phyloP scores from a whole-genome alignment of 768 basidiomycete species.

The Lentinula detonsa region DNA sequence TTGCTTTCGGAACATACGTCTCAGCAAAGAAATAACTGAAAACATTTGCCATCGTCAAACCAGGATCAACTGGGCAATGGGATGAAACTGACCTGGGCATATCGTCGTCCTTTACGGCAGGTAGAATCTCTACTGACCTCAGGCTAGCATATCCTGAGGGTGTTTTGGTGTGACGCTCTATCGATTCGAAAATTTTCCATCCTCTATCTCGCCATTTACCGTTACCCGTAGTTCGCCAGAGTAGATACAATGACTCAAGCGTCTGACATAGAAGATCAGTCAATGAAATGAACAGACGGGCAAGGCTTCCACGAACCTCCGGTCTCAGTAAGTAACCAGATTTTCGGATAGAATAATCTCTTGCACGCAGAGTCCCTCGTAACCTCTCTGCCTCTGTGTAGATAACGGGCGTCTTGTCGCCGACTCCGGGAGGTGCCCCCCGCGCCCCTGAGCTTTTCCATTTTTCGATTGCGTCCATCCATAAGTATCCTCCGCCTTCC shows the following conservation, averaged over 20 bases:
- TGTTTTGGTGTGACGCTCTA: conserved; percentile 55
- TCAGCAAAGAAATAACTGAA: conserved; percentile 47
- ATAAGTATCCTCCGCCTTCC: conserved; percentile 23
- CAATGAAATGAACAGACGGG: not conserved
- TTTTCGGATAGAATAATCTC: conserved; percentile 50
- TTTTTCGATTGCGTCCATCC: conserved; percentile 43
- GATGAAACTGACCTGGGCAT: conserved; percentile 69
- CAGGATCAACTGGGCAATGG: not conserved
- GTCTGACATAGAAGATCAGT: conserved; percentile 35
- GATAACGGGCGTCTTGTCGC: conserved; percentile 31
- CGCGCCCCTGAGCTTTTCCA: conserved; percentile 43
- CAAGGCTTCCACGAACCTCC: conserved; percentile 43
- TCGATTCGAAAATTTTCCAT: conserved; percentile 64
- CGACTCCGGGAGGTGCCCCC: conserved; percentile 49
- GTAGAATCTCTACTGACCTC: conserved; percentile 35
- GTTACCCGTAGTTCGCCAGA: conserved; percentile 69
- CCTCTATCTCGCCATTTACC: conserved; percentile 64
- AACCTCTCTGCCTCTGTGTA: conserved; percentile 22
- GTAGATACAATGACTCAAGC: conserved; percentile 63
- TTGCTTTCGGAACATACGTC: conserved; percentile 25
- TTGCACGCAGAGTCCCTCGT: conserved; percentile 19
- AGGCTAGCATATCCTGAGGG: conserved; percentile 58
- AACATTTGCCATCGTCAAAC: not conserved
- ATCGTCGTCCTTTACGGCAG: conserved; percentile 37
- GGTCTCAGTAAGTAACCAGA: conserved; percentile 57